Percentiles rank a stretch among this genome's conserved stretches.
Conservation (phyloP, 331 rosid genomes). For the Cydonia oblonga region DNA sequence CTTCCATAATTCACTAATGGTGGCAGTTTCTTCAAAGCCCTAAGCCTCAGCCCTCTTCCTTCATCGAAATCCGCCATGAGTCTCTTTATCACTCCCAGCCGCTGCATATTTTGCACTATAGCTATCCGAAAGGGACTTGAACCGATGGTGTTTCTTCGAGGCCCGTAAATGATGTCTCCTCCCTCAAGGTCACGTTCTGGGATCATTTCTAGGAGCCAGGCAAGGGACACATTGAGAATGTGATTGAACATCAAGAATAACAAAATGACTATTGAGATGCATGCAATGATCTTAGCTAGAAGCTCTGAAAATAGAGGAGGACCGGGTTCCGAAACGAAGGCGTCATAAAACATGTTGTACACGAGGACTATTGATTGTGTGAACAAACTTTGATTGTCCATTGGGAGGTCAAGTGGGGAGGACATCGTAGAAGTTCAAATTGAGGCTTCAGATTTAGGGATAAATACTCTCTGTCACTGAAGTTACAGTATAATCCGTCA, state of each 20-base stretch:
- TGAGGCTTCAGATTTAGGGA: neutral
- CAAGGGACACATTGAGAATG: constrained; percentile 24
- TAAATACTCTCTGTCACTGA: neutral
- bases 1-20: constrained; percentile 30
- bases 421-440: neutral
- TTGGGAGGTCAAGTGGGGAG: neutral
- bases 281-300: neutral
- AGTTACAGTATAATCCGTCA: neutral
- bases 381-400: neutral
- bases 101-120: constrained; percentile 12
- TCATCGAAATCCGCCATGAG: constrained; percentile 12
- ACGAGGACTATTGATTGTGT: neutral
- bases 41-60: constrained; percentile 25
- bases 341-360: neutral
- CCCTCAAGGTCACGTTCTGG: neutral
- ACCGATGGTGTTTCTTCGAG: neutral
- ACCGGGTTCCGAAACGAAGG: neutral
- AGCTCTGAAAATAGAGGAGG: neutral
- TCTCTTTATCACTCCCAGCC: constrained; percentile 12
- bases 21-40: constrained; percentile 39
- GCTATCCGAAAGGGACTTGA: constrained; percentile 4
- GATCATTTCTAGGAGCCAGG: constrained; percentile 26
- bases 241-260: constrained; percentile 32
- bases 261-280: constrained; percentile 13
- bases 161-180: neutral